A percentile compares a stretch with the other conserved stretches of the same genome.
These are phyloP conservation scores for Aquanectria penicillioides DNA, from an alignment of 2,329 filamentous ascomycete species.

Conservation along the genomic window DNA sequence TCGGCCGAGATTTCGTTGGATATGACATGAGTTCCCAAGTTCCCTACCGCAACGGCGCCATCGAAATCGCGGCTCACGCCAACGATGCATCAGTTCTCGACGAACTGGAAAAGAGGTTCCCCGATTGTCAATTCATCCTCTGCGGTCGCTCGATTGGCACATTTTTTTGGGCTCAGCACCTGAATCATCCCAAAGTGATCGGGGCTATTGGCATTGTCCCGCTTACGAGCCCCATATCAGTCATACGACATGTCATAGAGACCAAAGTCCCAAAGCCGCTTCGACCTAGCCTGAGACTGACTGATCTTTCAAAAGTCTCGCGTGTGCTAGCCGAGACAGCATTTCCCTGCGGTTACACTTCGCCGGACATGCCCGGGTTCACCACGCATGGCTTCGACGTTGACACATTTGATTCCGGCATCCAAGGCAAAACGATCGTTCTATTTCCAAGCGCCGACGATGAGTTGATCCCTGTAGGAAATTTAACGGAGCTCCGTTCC, in stretches of 20 bases:
- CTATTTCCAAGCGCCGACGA: too few species aligned
- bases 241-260: not conserved
- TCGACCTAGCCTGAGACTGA: not conserved
- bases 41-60: constrained; percentile 3
- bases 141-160: constrained; percentile 17
- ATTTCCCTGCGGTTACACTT: not conserved
- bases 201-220: constrained; percentile 16
- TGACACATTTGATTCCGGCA: too few species aligned
- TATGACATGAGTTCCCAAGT: constrained; percentile 15
- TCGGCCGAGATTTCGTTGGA: constrained; percentile 17
- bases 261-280: not conserved
- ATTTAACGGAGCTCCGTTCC: too few species aligned
- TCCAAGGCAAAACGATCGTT: too few species aligned
- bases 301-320: not conserved
- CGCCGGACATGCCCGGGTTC: not conserved
- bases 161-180: constrained; percentile 6
- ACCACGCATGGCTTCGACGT: constrained; percentile 4
- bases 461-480: too few species aligned
- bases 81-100: constrained; percentile 8
- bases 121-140: constrained; percentile 1
- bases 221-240: not conserved
- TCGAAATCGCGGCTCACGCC: constrained; percentile 7
- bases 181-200: not conserved
- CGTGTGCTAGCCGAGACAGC: not conserved
- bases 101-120: not conserved